phyloP scores from a whole-genome alignment of 2,329 filamentous ascomycete species.

The Fusarium subglutinans region DNA sequence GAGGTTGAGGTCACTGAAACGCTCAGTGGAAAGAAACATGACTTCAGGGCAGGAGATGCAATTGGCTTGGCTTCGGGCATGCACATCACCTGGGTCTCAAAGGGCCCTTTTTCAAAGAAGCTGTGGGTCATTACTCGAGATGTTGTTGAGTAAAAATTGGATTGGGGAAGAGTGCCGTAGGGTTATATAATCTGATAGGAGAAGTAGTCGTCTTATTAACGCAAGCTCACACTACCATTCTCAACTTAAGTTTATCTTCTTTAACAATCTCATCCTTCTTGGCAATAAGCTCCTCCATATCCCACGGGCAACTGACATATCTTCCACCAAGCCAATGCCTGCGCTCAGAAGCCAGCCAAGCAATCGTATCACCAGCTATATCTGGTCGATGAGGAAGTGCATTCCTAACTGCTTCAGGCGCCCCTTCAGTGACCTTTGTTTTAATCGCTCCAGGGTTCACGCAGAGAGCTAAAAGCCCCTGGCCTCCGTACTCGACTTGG shows the following conservation, averaged over 20 bases:
- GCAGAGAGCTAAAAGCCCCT: fast-evolving
- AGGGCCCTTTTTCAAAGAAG: constrained; percentile 8
- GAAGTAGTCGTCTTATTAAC: background rate
- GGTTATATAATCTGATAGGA: too few species aligned
- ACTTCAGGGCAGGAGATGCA: constrained; percentile 1
- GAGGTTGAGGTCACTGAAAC: constrained; percentile 1
- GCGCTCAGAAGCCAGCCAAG: background rate
- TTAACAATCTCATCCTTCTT: background rate
- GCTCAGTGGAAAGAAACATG: background rate
- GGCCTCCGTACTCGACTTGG: fast-evolving
- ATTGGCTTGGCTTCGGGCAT: constrained; percentile 1
- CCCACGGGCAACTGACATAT: background rate
- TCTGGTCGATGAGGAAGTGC: background rate
- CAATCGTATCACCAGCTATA: background rate
- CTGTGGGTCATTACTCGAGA: constrained; percentile 1
- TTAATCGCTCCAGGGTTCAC: fast-evolving
- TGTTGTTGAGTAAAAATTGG: background rate
- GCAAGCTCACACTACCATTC: background rate
- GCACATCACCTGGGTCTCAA: constrained; percentile 7
- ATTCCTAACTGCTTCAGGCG: background rate
- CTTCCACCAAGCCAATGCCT: background rate
- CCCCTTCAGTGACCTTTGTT: background rate
- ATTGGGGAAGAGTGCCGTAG: fast-evolving
- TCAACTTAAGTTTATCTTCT: background rate
- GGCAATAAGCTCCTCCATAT: background rate